These are phyloP conservation scores for Dendryphion nanum DNA, from an alignment of 2,329 filamentous ascomycete species.

Conservation along the genomic window DNA sequence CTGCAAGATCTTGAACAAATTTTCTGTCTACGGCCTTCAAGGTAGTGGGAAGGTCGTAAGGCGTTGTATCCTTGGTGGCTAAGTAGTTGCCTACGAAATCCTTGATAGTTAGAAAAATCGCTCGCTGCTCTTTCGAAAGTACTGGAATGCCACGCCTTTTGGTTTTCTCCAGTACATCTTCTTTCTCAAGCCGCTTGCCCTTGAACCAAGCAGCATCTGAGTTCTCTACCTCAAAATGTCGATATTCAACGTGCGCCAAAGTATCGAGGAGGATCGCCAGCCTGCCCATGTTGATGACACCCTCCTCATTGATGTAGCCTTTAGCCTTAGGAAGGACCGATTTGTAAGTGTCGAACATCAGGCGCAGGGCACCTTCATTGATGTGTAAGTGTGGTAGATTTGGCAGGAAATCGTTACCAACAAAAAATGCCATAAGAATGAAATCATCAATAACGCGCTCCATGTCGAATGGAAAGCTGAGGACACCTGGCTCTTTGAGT, in stretches of 20 bases:
- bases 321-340: constrained; percentile 79
- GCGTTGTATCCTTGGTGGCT: constrained; percentile 39
- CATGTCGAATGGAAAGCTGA: constrained; percentile 84
- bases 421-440: constrained; percentile 98
- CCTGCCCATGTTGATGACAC: constrained; percentile 83
- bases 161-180: constrained; percentile 63
- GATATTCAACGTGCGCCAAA: constrained; percentile 81
- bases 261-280: constrained; percentile 77
- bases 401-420: constrained; percentile 97
- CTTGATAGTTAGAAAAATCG: constrained; percentile 78
- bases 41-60: constrained; percentile 70
- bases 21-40: constrained; percentile 84
- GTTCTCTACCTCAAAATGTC: constrained; percentile 90
- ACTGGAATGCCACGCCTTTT: constrained; percentile 63
- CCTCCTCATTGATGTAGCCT: constrained; percentile 95
- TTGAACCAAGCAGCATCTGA: constrained; percentile 89
- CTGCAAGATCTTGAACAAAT: constrained; percentile 85
- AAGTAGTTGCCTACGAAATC: constrained; percentile 73
- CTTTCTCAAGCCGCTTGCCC: constrained; percentile 73
- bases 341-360: constrained; percentile 98
- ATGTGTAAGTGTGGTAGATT: constrained; percentile 96
- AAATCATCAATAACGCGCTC: constrained; percentile 98
- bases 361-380: constrained; percentile 92
- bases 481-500: constrained; percentile 68
- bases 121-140: constrained; percentile 76